These are phyloP conservation scores for Farysia itapuensis DNA, from an alignment of 1,284 basidiomycete species.

Conservation along the genomic window DNA sequence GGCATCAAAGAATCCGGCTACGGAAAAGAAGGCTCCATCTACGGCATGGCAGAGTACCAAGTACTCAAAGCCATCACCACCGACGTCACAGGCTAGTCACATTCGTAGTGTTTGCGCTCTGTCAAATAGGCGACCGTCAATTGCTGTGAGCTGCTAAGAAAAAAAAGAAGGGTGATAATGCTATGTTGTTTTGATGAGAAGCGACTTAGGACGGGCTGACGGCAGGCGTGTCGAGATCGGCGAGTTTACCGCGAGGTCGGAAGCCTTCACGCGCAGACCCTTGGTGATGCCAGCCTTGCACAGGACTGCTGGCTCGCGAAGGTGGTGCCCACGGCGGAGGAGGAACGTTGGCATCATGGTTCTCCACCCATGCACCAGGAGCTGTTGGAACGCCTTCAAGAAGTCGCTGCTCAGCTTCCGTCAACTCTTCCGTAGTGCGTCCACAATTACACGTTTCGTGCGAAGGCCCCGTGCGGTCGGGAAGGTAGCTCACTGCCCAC, in stretches of 20 bases:
- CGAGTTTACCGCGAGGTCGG: slow-evolving; percentile 29
- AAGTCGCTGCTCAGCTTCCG: slow-evolving; percentile 51
- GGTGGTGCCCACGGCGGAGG: slow-evolving; percentile 55
- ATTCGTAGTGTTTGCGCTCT: too few species aligned
- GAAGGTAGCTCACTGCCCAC: slow-evolving; percentile 51
- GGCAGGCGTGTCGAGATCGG: slow-evolving; percentile 29
- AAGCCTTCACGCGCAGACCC: slow-evolving; percentile 25
- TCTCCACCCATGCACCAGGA: slow-evolving; percentile 49
- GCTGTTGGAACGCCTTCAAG: slow-evolving; percentile 55
- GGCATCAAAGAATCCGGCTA: slow-evolving; percentile 32
- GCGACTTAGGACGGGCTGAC: slow-evolving; percentile 20
- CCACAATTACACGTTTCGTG: slow-evolving; percentile 57
- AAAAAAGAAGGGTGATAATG: background rate
- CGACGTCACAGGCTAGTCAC: slow-evolving; percentile 4
- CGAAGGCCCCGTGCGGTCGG: slow-evolving; percentile 46
- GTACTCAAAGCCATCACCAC: slow-evolving; percentile 26
- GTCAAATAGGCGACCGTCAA: too few species aligned
- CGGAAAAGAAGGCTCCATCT: slow-evolving; percentile 20
- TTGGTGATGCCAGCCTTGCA: slow-evolving; percentile 29
- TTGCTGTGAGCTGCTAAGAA: too few species aligned
- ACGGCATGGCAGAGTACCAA: slow-evolving; percentile 29
- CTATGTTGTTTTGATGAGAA: too few species aligned
- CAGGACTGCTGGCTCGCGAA: slow-evolving; percentile 43
- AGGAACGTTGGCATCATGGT: slow-evolving; percentile 17
- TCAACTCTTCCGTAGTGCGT: slow-evolving; percentile 45